Base-by-base conservation (phyloP, 129 eudicot species). In the Cynara cardunculus region DNA sequence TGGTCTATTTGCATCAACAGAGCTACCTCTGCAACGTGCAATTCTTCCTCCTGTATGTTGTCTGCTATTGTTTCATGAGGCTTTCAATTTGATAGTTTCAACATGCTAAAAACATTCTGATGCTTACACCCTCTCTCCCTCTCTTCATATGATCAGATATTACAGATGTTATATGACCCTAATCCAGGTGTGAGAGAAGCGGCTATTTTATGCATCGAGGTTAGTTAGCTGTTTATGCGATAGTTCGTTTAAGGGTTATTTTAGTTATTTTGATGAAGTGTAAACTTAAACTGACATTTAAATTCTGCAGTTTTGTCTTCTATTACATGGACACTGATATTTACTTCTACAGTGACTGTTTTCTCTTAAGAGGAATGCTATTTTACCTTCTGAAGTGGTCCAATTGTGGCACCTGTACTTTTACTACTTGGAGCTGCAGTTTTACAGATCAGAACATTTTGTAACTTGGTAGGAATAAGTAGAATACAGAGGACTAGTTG, bases 171-270 rank as follows among this genome's bases (percentile, higher is more conserved):
- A 87, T 89, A 89, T 46, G 99, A 96, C 81, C 97, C 93, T 16
- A 93, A 96, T 80, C 97, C 92, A 65, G 90, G 87, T 77, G 99
- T 96, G 25, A 88, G 98, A 83, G 99, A 96, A 79, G 97, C 98
- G 7, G 99, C 99, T 71, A 91, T 86, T 79, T 87, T 81, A 34
- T 96, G 99, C 80, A 93, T 96, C 24, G 98, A 96, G 98, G 98
- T 94, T 75, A 46, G 93, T 82, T 64, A 76, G 37, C 85, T 59
- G 70, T 72, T 71, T 64, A 26, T 70, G 66, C 3, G 13, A 5
- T 59, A 71, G 27, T 82, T n/a, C 7, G 28, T 25, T 46, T 18
- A 32, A 46, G 66, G 72, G 41, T 32, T 34, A 62, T 79, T 1
- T 28, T 28, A 28, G n/a, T n/a, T n/a, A n/a, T 34, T 35, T 14